Base-by-base conservation (phyloP, 1,284 basidiomycete genomes). In the Meira miltonrushii region DNA sequence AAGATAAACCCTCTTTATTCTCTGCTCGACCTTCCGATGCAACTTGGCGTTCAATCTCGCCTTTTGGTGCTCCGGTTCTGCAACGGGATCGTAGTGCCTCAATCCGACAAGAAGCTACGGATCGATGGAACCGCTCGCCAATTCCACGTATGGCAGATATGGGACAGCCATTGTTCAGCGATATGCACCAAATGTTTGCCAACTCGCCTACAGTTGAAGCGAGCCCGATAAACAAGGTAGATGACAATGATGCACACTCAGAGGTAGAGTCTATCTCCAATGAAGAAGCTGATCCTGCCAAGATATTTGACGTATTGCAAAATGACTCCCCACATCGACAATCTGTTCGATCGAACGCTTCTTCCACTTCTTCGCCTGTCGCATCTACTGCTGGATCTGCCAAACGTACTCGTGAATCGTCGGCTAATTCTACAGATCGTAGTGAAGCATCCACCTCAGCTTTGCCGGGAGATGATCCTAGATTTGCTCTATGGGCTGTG, bases 401-500 rank as follows among this genome's bases (percentile, higher is more conserved):
- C 13, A 49, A 6, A 21, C 3, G 2, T 33, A 2, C 43, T 12
- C 28, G 28, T 19, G 41, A 54, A 12, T 2, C 39, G 2, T 58
- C 56, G 23, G 68, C 70, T 2, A 68, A 2, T 25, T 21, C 23
- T 13, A 13, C 46, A 2, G 46, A 17, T 19, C 17, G 46, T 25
- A 23, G 63, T 1, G 58, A 58, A 10, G 25, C 61, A 43, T 58
- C 59, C 2, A 65, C 65, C 17, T 64, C 62, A 1, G 67, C 71
- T 23, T 47, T 64, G 9, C 66, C 66, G 1, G 69, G 68, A 8
- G 70, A 74, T 28, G 72, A 74, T 48, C 71, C 71, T 2, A 50
- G 72, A 13, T 74, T 73, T 33, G 64, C 71, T 1, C 40, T 74
- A 5, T 74, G 71, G 71, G 71, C 68, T 25, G 55, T 74, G 39